Evolutionary conservation across 1,139 yeast species (phyloP).

Genomic region (Magnusiomyces suaveolens): DNA sequence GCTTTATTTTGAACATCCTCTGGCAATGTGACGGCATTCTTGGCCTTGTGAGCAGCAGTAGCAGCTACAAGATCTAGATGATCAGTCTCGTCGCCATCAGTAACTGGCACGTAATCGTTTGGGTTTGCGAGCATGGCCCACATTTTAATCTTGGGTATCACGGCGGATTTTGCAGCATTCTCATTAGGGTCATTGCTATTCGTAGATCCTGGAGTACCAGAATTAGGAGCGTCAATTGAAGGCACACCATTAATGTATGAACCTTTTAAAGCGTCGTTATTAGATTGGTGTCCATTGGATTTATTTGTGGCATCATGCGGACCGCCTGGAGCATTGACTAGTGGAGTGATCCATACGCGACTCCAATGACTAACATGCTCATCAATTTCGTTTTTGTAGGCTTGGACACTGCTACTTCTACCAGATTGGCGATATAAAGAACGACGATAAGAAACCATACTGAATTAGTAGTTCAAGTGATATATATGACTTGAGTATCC

Average conservation of each 20-base stretch:
- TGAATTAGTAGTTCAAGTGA: no score
- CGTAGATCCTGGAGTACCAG: not conserved
- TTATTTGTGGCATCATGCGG: not conserved
- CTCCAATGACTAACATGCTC: conserved; percentile 26
- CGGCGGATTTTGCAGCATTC: conserved; percentile 15
- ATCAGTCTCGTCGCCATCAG: conserved; percentile 38
- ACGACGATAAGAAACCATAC: conserved; percentile 19
- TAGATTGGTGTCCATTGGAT: not conserved
- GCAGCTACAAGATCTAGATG: conserved; percentile 26
- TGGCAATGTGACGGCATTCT: not conserved
- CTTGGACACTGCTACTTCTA: conserved; percentile 20
- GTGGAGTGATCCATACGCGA: conserved; percentile 26
- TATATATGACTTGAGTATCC: no score
- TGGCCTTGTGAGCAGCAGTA: conserved; percentile 1
- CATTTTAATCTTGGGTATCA: conserved; percentile 35
- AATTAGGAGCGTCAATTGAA: no score
- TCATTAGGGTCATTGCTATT: not conserved
- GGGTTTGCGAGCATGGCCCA: conserved; percentile 34
- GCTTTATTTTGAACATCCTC: conserved; percentile 1
- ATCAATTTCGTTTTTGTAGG: conserved; percentile 21
- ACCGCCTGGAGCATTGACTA: not conserved
- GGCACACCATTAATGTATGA: not conserved
- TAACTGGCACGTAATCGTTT: conserved; percentile 9
- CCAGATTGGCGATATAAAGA: conserved; percentile 27
- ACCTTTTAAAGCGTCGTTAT: not conserved